Evolutionary conservation across 1,284 basidiomycete species (phyloP).

Genomic region (Leccinum solheimii): DNA sequence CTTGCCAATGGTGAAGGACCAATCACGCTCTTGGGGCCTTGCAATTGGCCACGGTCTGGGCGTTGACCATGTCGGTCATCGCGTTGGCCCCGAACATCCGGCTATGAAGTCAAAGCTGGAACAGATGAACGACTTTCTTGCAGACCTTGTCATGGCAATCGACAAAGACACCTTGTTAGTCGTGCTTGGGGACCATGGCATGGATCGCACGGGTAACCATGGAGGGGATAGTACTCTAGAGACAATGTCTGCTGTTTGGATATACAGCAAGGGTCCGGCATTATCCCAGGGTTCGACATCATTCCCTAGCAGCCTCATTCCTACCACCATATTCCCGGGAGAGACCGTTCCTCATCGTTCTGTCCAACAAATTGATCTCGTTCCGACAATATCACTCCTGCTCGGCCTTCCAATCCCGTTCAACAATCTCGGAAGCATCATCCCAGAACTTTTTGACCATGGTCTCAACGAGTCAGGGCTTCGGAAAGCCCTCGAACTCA

Average conservation of each 20-base stretch:
- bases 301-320: slow-evolving; percentile 52
- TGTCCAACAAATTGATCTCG: slow-evolving; percentile 92
- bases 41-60: slow-evolving; percentile 96
- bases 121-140: slow-evolving; percentile 86
- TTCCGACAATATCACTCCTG: slow-evolving; percentile 88
- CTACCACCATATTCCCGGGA: slow-evolving; percentile 63
- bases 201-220: slow-evolving; percentile 95
- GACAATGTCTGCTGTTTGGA: slow-evolving; percentile 86
- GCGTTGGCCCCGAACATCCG: slow-evolving; percentile 87
- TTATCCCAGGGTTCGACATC: slow-evolving; percentile 39
- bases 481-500: slow-evolving; percentile 66
- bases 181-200: slow-evolving; percentile 95
- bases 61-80: slow-evolving; percentile 95
- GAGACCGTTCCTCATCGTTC: slow-evolving; percentile 57
- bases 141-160: slow-evolving; percentile 60
- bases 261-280: slow-evolving; percentile 75
- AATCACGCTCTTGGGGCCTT: slow-evolving; percentile 69
- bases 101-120: slow-evolving; percentile 83
- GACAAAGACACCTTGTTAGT: slow-evolving; percentile 88
- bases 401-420: slow-evolving; percentile 93
- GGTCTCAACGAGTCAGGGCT: slow-evolving; percentile 28
- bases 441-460: slow-evolving; percentile 86
- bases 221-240: slow-evolving; percentile 91
- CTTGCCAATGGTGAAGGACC: slow-evolving; percentile 45
- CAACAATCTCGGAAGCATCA: slow-evolving; percentile 90